These are phyloP conservation scores for Erodium moschatum DNA, from an alignment of 441 rosid species.

Conservation along the genomic window DNA sequence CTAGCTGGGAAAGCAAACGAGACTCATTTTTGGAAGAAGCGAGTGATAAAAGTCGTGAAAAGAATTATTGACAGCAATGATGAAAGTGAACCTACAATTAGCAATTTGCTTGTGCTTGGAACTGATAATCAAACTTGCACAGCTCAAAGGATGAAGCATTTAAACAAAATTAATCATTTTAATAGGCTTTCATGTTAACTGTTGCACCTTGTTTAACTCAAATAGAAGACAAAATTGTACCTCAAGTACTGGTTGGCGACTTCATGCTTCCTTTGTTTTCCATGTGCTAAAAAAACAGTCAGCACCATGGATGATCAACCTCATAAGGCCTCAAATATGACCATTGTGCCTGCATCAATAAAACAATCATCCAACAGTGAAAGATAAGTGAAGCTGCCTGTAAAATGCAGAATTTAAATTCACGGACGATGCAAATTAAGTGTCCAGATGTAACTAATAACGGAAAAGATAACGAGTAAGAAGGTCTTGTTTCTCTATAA, in stretches of 20 bases:
- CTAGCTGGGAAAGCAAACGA: not conserved
- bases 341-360: constrained; percentile 7
- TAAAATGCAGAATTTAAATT: not conserved
- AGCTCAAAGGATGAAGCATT: too few relatives aligned
- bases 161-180: not conserved
- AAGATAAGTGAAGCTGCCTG: not conserved
- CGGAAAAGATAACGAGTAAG: not conserved
- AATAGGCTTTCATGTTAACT: too few relatives aligned
- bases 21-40: not conserved
- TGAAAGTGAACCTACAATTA: too few relatives aligned
- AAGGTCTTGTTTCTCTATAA: not conserved
- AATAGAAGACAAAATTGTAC: not conserved
- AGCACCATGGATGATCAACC: not conserved
- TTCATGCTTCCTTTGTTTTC: not conserved
- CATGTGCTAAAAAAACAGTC: not conserved
- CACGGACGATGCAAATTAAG: not conserved
- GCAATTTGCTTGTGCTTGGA: not conserved
- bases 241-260: not conserved
- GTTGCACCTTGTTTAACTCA: not conserved
- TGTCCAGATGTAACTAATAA: too few relatives aligned
- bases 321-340: not conserved
- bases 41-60: too few relatives aligned
- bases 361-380: not conserved
- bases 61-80: too few relatives aligned
- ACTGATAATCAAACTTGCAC: not conserved